These are phyloP conservation scores for Iberis amara DNA, from an alignment of 441 rosid genomes.

Conservation along the genomic window DNA sequence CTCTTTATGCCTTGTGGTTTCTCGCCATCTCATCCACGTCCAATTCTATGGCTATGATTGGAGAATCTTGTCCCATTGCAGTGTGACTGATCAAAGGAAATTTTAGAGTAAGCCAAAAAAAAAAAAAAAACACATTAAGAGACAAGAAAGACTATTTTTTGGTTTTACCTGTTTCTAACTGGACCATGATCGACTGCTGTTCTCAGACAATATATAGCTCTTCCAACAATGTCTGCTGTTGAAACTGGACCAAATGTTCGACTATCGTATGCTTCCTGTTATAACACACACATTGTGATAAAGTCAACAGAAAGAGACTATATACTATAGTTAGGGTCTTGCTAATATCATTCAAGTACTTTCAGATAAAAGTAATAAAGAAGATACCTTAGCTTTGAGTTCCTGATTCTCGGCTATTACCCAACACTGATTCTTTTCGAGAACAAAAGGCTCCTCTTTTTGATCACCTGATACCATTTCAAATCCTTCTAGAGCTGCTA, in stretches of 20 bases:
- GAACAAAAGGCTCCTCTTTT: conserved; percentile 80
- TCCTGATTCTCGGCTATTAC: conserved; percentile 75
- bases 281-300: background rate
- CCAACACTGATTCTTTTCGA: conserved; percentile 80
- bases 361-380: background rate
- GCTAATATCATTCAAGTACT: too few species aligned
- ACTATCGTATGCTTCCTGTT: conserved; percentile 87
- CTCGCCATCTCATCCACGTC: conserved; percentile 84
- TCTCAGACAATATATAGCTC: conserved; percentile 74
- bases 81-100: conserved; percentile 37
- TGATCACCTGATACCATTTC: conserved; percentile 77
- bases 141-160: background rate
- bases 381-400: conserved; percentile 66
- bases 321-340: too few species aligned
- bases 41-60: conserved; percentile 77
- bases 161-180: conserved; percentile 67
- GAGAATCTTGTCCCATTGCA: conserved; percentile 62
- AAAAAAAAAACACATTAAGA: background rate
- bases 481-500: conserved; percentile 79
- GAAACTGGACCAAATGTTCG: conserved; percentile 81
- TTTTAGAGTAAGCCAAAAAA: background rate
- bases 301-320: background rate
- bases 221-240: conserved; percentile 64
- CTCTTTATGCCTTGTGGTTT: conserved; percentile 52
- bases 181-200: conserved; percentile 92